Evolutionary conservation across 768 basidiomycete species (phyloP).

Genomic region (Phanerodontia chrysosporium): DNA sequence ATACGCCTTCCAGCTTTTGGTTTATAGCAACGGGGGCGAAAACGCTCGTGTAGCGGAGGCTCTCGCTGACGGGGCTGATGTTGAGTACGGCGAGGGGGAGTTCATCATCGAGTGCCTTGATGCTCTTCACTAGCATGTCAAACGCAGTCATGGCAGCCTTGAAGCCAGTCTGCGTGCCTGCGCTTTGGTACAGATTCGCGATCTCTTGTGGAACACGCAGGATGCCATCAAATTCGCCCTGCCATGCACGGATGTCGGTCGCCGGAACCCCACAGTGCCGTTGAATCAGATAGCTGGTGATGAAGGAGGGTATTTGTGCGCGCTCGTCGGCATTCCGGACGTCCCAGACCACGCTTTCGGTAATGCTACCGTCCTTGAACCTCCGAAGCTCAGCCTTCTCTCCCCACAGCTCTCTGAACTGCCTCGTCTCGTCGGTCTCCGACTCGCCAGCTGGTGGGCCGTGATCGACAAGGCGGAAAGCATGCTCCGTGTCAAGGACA

Average conservation of each 20-base stretch:
- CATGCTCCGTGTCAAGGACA: conserved; percentile 64
- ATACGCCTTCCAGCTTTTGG: conserved; percentile 39
- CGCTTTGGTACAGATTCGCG: conserved; percentile 33
- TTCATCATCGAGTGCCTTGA: conserved; percentile 69
- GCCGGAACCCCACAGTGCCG: conserved; percentile 69
- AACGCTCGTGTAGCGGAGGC: conserved; percentile 77
- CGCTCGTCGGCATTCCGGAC: conserved; percentile 77
- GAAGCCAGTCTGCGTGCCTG: conserved; percentile 49
- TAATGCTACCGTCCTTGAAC: conserved; percentile 93
- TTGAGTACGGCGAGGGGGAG: conserved; percentile 77
- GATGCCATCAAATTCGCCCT: conserved; percentile 51
- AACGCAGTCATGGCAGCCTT: conserved; percentile 76
- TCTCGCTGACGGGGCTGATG: conserved; percentile 68
- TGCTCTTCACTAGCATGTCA: conserved; percentile 66
- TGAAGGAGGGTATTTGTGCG: conserved; percentile 66
- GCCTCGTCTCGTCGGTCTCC: conserved; percentile 43
- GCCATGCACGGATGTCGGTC: conserved; percentile 53
- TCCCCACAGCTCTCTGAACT: conserved; percentile 89
- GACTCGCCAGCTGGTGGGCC: conserved; percentile 75
- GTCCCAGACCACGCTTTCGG: conserved; percentile 97
- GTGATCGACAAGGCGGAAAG: conserved; percentile 86
- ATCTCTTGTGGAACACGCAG: conserved; percentile 57
- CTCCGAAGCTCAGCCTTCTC: conserved; percentile 86
- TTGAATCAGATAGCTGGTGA: conserved; percentile 70
- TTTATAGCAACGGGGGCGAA: conserved; percentile 79